Percentiles rank a stretch among this genome's conserved stretches.
Conservation (phyloP, 2,329 filamentous ascomycete species). For the Stagonosporopsis tanaceti region DNA sequence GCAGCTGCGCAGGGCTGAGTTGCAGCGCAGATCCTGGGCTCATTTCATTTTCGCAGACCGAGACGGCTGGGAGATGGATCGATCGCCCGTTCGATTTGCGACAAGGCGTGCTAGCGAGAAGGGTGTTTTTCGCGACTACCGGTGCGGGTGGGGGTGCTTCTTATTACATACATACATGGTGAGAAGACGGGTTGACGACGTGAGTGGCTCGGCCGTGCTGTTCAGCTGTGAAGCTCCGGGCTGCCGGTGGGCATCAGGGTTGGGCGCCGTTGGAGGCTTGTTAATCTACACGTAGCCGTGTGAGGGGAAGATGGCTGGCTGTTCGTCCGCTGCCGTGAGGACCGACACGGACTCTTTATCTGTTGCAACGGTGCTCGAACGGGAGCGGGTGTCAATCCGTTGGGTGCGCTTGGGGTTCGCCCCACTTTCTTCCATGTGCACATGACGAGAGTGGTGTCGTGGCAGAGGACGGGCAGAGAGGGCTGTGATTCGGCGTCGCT, state of each 20-base stretch:
- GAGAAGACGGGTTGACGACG: not conserved
- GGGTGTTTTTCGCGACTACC: not conserved
- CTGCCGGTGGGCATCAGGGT: not conserved
- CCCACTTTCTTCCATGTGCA: not conserved
- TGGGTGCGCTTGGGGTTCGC: constrained; percentile 1
- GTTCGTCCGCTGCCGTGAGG: not conserved
- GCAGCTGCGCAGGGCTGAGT: constrained; percentile 25
- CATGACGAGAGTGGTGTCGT: not conserved
- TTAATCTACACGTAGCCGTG: not conserved
- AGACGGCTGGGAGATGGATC: constrained; percentile 2
- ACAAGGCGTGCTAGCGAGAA: no score
- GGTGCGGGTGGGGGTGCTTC: no score
- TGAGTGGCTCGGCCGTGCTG: not conserved
- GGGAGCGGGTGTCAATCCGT: constrained; percentile 11
- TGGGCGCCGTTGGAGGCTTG: not conserved
- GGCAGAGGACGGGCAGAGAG: not conserved
- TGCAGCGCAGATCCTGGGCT: constrained; percentile 27
- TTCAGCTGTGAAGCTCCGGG: not conserved
- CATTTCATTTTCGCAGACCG: constrained; percentile 33
- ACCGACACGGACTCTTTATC: constrained; percentile 11
- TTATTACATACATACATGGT: no score
- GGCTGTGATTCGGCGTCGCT: not conserved
- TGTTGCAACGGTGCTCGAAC: constrained; percentile 9
- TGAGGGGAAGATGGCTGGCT: not conserved
- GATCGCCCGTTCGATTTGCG: no score